Evolutionary conservation across 345 rosid species (phyloP).

Genomic region (Atalantia buxifolia): DNA sequence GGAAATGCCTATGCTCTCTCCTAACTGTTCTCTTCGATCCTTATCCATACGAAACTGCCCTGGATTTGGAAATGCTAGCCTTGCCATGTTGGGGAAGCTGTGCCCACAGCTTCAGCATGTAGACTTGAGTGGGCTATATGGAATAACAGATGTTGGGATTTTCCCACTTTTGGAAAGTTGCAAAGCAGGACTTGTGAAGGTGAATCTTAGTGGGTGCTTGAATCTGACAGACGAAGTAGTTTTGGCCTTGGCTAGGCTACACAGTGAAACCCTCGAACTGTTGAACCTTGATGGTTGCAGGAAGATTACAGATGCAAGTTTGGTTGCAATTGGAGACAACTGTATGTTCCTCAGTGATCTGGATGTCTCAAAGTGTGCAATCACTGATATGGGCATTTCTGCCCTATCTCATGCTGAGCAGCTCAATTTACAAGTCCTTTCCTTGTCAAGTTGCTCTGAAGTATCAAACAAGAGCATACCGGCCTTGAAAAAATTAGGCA

Average conservation of each 20-base stretch:
- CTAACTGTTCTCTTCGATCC: conserved; percentile 49
- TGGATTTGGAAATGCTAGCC: conserved; percentile 55
- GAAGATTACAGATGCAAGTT: conserved; percentile 63
- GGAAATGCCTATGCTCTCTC: conserved; percentile 23
- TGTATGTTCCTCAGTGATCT: conserved; percentile 59
- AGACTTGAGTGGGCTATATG: conserved; percentile 51
- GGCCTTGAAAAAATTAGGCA: conserved; percentile 42
- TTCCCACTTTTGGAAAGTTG: conserved; percentile 45
- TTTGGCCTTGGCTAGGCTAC: conserved; percentile 37
- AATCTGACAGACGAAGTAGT: conserved; percentile 56
- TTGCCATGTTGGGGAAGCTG: conserved; percentile 52
- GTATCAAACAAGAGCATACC: conserved; percentile 49
- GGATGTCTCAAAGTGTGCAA: conserved; percentile 52
- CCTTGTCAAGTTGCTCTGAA: conserved; percentile 52
- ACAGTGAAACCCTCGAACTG: conserved; percentile 58
- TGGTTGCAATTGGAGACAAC: conserved; percentile 49
- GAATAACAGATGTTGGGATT: conserved; percentile 62
- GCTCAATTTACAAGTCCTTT: conserved; percentile 53
- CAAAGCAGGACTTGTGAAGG: conserved; percentile 57
- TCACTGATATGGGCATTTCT: conserved; percentile 51
- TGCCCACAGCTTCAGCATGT: conserved; percentile 69
- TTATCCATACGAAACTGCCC: conserved; percentile 61
- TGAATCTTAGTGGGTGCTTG: conserved; percentile 55
- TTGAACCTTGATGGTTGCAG: conserved; percentile 66
- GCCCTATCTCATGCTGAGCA: conserved; percentile 44